A percentile compares a stretch with the other conserved stretches of the same genome.
These are phyloP conservation scores for Candida glucosophila DNA, from an alignment of 1,139 yeast species.

Conservation along the genomic window DNA sequence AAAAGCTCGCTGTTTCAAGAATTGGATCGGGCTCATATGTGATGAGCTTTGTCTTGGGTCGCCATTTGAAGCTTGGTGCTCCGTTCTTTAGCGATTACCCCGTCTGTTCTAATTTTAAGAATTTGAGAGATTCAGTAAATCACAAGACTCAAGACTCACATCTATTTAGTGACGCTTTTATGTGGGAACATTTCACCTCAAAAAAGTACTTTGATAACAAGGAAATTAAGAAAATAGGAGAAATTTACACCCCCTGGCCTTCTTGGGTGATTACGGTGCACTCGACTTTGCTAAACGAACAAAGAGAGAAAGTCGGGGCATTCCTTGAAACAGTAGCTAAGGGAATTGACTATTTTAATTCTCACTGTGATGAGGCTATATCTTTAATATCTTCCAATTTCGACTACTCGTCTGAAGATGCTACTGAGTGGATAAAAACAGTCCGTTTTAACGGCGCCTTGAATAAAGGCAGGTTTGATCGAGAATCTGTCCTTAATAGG, in stretches of 20 bases:
- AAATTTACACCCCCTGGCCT: conserved; percentile 93
- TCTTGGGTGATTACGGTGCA: conserved; percentile 75
- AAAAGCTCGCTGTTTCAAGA: conserved; percentile 72
- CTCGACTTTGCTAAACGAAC: conserved; percentile 20
- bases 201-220: conserved; percentile 73
- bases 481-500: conserved; percentile 42
- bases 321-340: conserved; percentile 50
- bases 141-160: conserved; percentile 27
- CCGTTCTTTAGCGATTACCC: conserved; percentile 48
- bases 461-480: conserved; percentile 35
- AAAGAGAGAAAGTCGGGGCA: conserved; percentile 20
- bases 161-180: conserved; percentile 66
- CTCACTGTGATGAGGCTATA: conserved; percentile 56
- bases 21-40: conserved; percentile 89
- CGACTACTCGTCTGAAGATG: conserved; percentile 74
- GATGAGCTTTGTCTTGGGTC: conserved; percentile 79
- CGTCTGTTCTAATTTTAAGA: conserved; percentile 59
- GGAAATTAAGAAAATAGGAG: conserved; percentile 78
- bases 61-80: conserved; percentile 38
- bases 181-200: conserved; percentile 94
- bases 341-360: conserved; percentile 61
- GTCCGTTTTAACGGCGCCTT: conserved; percentile 53
- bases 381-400: conserved; percentile 55
- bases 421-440: conserved; percentile 70
- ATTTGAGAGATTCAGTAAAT: conserved; percentile 75